Conservation (phyloP, 208 protist genomes). For the Endotrypanum monterogeii region DNA sequence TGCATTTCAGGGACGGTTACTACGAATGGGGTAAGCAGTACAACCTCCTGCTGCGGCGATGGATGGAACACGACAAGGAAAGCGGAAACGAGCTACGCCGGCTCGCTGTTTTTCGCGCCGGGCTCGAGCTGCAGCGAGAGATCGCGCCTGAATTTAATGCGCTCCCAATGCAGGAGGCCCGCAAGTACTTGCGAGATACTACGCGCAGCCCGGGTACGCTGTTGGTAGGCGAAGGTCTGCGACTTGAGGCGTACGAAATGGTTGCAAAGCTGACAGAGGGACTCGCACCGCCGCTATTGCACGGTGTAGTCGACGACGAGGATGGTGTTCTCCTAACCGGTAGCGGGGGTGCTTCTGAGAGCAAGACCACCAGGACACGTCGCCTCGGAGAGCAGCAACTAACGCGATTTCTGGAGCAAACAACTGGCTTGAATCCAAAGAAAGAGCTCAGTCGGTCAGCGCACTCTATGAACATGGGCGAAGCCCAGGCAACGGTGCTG, state of each 20-base stretch:
- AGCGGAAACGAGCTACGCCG: slow-evolving; percentile 74
- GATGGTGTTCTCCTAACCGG: slow-evolving; percentile 3
- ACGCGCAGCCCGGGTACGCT: slow-evolving; percentile 68
- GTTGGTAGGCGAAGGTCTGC: slow-evolving; percentile 58
- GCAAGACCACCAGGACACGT: slow-evolving; percentile 22
- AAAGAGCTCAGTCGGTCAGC: slow-evolving; percentile 28
- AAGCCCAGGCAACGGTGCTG: slow-evolving; percentile 53
- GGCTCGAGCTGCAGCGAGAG: slow-evolving; percentile 72
- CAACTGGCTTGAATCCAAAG: slow-evolving; percentile 53
- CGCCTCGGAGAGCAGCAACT: slow-evolving; percentile 38
- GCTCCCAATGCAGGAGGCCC: slow-evolving; percentile 67
- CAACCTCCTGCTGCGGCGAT: slow-evolving; percentile 78
- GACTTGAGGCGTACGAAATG: slow-evolving; percentile 55
- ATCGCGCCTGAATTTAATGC: slow-evolving; percentile 83
- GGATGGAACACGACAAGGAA: slow-evolving; percentile 78
- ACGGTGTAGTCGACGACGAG: slow-evolving; percentile 39
- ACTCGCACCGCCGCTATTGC: slow-evolving; percentile 32
- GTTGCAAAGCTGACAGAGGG: slow-evolving; percentile 58
- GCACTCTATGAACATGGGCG: slow-evolving; percentile 38
- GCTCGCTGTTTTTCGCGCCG: slow-evolving; percentile 64
- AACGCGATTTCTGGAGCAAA: slow-evolving; percentile 58
- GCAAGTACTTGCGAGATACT: slow-evolving; percentile 63
- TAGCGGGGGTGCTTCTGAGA: slow-evolving; percentile 11
- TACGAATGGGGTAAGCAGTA: slow-evolving; percentile 89
- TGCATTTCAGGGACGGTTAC: slow-evolving; percentile 84